Conservation (phyloP, 768 basidiomycete species). For the Mycena rosella region DNA sequence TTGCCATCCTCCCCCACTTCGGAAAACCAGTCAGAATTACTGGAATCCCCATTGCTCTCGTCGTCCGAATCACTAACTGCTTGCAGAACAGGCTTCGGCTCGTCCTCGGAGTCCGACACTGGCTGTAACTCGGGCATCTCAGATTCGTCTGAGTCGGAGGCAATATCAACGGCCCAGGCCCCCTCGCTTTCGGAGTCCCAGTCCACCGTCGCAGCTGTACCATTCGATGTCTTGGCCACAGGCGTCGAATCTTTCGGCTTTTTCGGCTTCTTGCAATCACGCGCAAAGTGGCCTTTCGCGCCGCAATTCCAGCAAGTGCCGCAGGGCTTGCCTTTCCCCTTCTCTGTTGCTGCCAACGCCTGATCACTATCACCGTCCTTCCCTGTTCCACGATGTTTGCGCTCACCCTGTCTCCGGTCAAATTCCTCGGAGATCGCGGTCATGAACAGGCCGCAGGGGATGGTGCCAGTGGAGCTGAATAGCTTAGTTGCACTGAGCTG, state of each 20-base stretch:
- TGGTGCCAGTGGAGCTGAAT: slow-evolving; percentile 1
- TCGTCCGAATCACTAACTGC: slow-evolving; percentile 13
- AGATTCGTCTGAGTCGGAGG: slow-evolving; percentile 30
- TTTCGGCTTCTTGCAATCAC: slow-evolving; percentile 41
- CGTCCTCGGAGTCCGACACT: slow-evolving; percentile 2
- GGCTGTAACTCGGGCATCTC: background rate
- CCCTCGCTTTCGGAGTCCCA: slow-evolving; percentile 30
- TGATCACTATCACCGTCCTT: slow-evolving; percentile 34
- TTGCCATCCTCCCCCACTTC: slow-evolving; percentile 28
- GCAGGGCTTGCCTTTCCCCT: slow-evolving; percentile 11
- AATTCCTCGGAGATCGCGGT: slow-evolving; percentile 36
- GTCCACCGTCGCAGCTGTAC: slow-evolving; percentile 24
- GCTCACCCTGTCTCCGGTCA: slow-evolving; percentile 32
- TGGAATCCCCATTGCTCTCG: slow-evolving; percentile 14
- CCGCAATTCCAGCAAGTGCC: slow-evolving; percentile 45
- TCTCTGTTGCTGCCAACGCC: slow-evolving; percentile 28
- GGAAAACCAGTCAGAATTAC: background rate
- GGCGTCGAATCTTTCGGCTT: slow-evolving; percentile 33
- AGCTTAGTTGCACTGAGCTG: slow-evolving; percentile 4
- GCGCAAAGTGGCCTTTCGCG: slow-evolving; percentile 35
- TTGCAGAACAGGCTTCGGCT: background rate
- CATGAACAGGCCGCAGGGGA: slow-evolving; percentile 26
- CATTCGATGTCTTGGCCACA: slow-evolving; percentile 1
- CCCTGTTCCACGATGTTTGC: slow-evolving; percentile 6
- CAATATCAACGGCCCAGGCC: slow-evolving; percentile 27